Base-by-base conservation (phyloP, 2,329 filamentous ascomycete genomes). In the Alternaria solani region DNA sequence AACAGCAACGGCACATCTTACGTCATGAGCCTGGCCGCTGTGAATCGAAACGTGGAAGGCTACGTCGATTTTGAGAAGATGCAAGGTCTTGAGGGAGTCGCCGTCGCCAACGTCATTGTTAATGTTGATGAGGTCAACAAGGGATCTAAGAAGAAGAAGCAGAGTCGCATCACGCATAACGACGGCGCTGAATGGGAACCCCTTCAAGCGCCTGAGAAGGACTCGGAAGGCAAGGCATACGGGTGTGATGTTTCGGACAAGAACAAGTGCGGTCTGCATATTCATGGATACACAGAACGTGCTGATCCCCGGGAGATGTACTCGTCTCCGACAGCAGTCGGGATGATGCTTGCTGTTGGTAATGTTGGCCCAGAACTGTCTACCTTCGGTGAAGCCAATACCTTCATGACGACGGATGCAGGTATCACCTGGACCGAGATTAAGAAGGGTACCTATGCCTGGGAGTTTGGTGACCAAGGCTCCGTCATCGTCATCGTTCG, bases 1-100 rank as follows among this genome's bases (percentile, higher is more conserved):
- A 99, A 99, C 82, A 97, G 93, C 71, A 98, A 99, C 75, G 95
- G 95, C 55, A 99, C 95, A 0, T 95, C 91, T 1, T 99, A 97
- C 73, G 92, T 97, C 12, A 82, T 96, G 65, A 96, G 92, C 78
- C 84, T 95, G 25, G 83, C 87, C 49, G 88, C 87, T 20, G 93
- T 98, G 74, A 97, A 98, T 78, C 87, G 92, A 68, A 89, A 97
- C 74, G 81, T 85, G 12, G 69, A 77, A 2, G 93, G 89, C 43
- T 97, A 89, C 72, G 94, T 97, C 44, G 95, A 99, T 75, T 99
- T 96, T 78, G 95, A 99, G 77, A 97, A 96, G 82, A 93, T 97
- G 83, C 87, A 91, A 48, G 93, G 93, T 3, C 84, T 99, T 14
- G 94, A 99, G 78, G 95, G 95, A 43, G 92, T 99, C 51, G 88